Evolutionary conservation across 2,329 filamentous ascomycete species (phyloP).

Genomic region (Mycocentrospora acerina): DNA sequence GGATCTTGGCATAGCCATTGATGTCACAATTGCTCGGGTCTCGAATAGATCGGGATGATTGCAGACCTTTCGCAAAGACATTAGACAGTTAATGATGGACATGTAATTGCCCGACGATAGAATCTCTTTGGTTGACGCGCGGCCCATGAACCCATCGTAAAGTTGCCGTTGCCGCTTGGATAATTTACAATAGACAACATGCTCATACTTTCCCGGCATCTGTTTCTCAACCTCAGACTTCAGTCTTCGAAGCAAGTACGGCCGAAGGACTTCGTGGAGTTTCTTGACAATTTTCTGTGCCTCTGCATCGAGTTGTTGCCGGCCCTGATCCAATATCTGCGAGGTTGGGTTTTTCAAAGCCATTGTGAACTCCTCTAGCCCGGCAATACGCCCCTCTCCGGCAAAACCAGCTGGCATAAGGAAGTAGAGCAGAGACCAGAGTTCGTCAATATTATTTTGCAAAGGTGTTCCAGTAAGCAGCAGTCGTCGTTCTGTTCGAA

Average conservation of each 20-base stretch:
- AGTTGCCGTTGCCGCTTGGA: constrained; percentile 94
- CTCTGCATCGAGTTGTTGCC: constrained; percentile 92
- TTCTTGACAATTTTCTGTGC: constrained; percentile 89
- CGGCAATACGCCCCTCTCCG: constrained; percentile 85
- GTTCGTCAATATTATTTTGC: constrained; percentile 93
- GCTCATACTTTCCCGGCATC: constrained; percentile 97
- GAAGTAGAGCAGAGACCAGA: constrained; percentile 97
- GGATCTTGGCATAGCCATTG: constrained; percentile 85
- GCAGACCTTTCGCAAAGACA: constrained; percentile 97
- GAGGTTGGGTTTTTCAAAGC: constrained; percentile 96
- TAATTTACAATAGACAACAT: constrained; percentile 91
- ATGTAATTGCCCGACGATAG: constrained; percentile 92
- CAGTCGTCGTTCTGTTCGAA: constrained; percentile 85
- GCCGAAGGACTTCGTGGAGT: constrained; percentile 88
- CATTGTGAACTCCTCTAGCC: constrained; percentile 92
- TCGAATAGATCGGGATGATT: constrained; percentile 98
- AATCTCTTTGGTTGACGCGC: constrained; percentile 84
- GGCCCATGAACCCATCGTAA: constrained; percentile 93
- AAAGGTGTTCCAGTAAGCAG: constrained; percentile 91
- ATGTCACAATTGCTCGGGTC: constrained; percentile 93
- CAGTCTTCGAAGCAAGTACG: constrained; percentile 84
- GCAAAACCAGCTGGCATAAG: constrained; percentile 86
- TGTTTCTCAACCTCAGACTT: constrained; percentile 99
- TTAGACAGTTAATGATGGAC: constrained; percentile 96
- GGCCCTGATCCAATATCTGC: constrained; percentile 91